A percentile compares a stretch with the other conserved stretches of the same genome.
phyloP scores from a whole-genome alignment of 2,329 filamentous ascomycete genomes.

The Diaporthe humulicola region DNA sequence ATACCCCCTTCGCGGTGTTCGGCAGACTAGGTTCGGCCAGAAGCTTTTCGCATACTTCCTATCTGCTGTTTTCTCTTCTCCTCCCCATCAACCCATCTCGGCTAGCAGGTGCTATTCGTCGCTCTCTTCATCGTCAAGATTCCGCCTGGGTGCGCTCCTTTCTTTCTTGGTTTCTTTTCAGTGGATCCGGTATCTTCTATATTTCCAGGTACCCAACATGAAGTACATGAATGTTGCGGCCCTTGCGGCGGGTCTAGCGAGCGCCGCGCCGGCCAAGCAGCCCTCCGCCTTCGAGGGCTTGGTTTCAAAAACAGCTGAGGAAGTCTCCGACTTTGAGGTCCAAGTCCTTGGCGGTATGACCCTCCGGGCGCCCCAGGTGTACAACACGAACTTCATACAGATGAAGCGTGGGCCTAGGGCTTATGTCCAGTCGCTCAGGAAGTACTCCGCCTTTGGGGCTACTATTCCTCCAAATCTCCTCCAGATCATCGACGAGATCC shows the following conservation, averaged over 20 bases:
- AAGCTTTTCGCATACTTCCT: conserved; percentile 12
- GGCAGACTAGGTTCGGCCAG: conserved; percentile 33
- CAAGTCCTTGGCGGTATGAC: conserved; percentile 54
- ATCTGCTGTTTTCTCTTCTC: conserved; percentile 17
- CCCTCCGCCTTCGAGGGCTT: conserved; percentile 21
- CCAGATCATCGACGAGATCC: conserved; percentile 49
- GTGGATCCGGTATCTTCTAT: conserved; percentile 27
- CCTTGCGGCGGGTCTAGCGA: conserved; percentile 47
- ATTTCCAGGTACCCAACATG: conserved; percentile 47
- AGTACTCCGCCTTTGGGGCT: conserved; percentile 55
- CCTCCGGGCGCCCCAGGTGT: conserved; percentile 55
- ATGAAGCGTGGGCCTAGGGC: conserved; percentile 53
- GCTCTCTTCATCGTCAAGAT: background rate
- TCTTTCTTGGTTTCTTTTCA: conserved; percentile 17
- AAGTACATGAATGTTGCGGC: conserved; percentile 50
- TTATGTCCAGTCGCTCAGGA: conserved; percentile 46
- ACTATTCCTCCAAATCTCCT: conserved; percentile 52
- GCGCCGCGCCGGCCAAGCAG: conserved; percentile 29
- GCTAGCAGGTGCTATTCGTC: conserved; percentile 1
- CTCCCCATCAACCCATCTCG: background rate
- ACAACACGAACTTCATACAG: conserved; percentile 53
- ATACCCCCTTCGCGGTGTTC: conserved; percentile 24
- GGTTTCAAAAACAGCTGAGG: conserved; percentile 31
- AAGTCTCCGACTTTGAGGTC: conserved; percentile 48
- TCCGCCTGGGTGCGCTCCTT: conserved; percentile 5